phyloP scores from a whole-genome alignment of 352 stramenopile genomes.

The Phytophthora crassamura region DNA sequence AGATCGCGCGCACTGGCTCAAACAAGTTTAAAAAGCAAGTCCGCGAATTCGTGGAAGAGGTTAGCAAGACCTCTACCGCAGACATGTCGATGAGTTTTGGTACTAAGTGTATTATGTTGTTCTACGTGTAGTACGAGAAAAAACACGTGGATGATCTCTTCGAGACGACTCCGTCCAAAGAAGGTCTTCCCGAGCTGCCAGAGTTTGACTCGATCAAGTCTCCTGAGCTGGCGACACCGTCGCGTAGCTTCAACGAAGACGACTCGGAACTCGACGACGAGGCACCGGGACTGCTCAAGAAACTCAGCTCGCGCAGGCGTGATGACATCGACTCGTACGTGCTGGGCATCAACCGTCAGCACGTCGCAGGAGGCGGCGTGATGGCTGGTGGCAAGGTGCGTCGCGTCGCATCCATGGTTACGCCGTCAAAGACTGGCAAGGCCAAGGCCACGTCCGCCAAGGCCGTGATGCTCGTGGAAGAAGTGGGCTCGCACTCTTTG shows the following conservation, averaged over 20 bases:
- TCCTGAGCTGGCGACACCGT: constrained; percentile 38
- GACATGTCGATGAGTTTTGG: background rate
- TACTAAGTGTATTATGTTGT: background rate
- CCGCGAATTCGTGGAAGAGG: constrained; percentile 72
- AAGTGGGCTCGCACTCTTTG: constrained; percentile 52
- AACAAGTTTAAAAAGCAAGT: constrained; percentile 90
- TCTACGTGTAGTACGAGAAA: constrained; percentile 60
- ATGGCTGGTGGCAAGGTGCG: constrained; percentile 47
- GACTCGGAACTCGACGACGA: constrained; percentile 56
- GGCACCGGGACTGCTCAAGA: constrained; percentile 51
- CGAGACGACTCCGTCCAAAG: constrained; percentile 56
- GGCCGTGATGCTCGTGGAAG: constrained; percentile 54
- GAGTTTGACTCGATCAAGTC: constrained; percentile 66
- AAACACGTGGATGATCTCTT: constrained; percentile 81
- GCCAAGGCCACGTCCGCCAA: too few species aligned
- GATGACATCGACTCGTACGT: constrained; percentile 86
- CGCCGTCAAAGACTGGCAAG: too few species aligned
- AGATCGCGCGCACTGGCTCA: constrained; percentile 72
- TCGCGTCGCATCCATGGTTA: constrained; percentile 28
- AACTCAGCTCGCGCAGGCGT: constrained; percentile 59
- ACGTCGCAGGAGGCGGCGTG: constrained; percentile 44
- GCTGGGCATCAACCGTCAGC: constrained; percentile 62
- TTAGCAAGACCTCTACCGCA: constrained; percentile 2
- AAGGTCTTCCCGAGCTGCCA: constrained; percentile 39
- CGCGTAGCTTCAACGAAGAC: constrained; percentile 47